These are phyloP conservation scores for Rhodofomes roseus DNA, from an alignment of 1,284 basidiomycete genomes.

Conservation along the genomic window DNA sequence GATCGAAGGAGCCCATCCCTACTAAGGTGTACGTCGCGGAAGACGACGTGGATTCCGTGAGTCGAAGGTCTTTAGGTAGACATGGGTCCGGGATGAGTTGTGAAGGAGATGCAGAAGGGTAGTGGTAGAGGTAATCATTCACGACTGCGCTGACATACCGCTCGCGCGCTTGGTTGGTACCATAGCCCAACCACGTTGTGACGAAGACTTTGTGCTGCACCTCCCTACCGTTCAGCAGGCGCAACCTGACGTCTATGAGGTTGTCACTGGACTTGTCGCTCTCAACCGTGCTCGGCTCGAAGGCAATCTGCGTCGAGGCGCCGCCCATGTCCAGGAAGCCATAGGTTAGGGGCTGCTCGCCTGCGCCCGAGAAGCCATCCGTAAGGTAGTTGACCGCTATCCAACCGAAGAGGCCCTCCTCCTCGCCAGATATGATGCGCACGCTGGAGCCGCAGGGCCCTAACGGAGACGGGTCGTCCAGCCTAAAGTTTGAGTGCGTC, in stretches of 20 bases:
- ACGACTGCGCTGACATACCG: conserved; percentile 79
- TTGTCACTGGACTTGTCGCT: conserved; percentile 49
- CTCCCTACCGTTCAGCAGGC: conserved; percentile 81
- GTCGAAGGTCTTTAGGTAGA: conserved; percentile 73
- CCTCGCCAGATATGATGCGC: conserved; percentile 95
- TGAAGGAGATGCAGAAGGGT: conserved; percentile 21
- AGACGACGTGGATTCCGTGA: conserved; percentile 45
- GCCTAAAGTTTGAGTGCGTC: conserved; percentile 70
- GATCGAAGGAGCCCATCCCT: conserved; percentile 91
- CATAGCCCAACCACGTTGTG: conserved; percentile 98
- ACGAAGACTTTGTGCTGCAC: conserved; percentile 94
- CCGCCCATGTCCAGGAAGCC: conserved; percentile 99
- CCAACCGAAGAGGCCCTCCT: conserved; percentile 98
- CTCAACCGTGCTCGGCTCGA: conserved; percentile 70
- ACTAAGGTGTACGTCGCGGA: conserved; percentile 57
- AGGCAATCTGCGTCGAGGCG: conserved; percentile 97
- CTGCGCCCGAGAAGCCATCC: conserved; percentile 85
- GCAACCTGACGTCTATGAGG: conserved; percentile 79
- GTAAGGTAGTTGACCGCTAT: conserved; percentile 99
- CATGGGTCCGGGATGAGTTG: conserved; percentile 81
- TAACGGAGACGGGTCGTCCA: conserved; percentile 56
- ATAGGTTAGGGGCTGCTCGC: conserved; percentile 73
- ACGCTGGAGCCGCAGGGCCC: conserved; percentile 89
- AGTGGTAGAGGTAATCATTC: conserved; percentile 45
- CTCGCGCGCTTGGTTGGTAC: conserved; percentile 93